Evolutionary conservation across 1,284 basidiomycete species (phyloP), one percentile per base, ranked within the genome.

Genomic region (Puccinia polysora): DNA sequence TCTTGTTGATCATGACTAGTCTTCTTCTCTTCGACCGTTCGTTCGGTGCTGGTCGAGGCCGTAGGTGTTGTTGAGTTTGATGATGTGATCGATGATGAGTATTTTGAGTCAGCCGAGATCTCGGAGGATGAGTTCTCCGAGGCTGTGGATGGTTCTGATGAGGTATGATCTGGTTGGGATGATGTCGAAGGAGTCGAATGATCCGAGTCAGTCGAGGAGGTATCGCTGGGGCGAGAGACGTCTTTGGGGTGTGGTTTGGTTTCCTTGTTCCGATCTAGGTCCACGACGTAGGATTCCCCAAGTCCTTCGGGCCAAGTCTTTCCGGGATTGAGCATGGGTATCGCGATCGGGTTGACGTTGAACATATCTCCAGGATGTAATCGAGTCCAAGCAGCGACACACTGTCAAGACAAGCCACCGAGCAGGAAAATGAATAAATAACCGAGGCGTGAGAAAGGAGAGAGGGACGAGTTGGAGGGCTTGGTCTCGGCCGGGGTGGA

Each of bases 281-380:
- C 80, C 79, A 56, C 80, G 14, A 52, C 62, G 52, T 59, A 45
- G 32, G 59, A 55, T 34, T 69, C 70, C 15, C 60, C 62, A 15
- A 58, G 50, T 25, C 50, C 59, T 60, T 62, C 38, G 59, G 68
- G 20, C 75, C 69, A 84, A n/a, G 69, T 72, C 49, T 72, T 72
- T 34, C 69, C 69, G 10, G 69, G 47, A 43, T 75, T 75, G 68
- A 94, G 82, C 82, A 96, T 89, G 12, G 87, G 85, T 45, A 98
- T 90, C 5, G 88, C 87, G 14, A 81, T 79, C 0, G 94, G 92
- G 75, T 95, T 85, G 43, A 98, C 89, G 15, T 90, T 86, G 73
- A 97, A 85, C 84, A 98, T 87, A 80, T 99, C 96, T 25, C 95
- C 94, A 0, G 94, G 94, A 55, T 91, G 88, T 28, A 98, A 83